Percentiles rank a stretch among this genome's conserved stretches.
phyloP scores from a whole-genome alignment of 345 rosid species.

The Nasturtium officinale region DNA sequence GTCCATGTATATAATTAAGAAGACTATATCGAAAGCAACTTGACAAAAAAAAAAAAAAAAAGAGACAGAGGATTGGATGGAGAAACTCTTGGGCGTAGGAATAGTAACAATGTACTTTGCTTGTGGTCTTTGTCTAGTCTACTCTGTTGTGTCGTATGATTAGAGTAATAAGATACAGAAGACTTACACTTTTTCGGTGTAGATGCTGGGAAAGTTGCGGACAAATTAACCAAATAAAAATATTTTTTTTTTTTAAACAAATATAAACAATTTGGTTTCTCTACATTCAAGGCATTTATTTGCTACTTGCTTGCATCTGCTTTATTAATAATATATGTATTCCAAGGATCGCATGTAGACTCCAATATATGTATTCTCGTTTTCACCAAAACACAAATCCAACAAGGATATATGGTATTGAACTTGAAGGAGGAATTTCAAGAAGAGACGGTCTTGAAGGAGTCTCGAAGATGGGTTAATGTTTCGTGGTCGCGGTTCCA shows the following conservation, averaged over 20 bases:
- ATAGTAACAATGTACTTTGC: conserved; percentile 22
- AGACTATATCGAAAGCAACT: not conserved
- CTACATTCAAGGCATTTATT: conserved; percentile 17
- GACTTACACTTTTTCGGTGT: not conserved
- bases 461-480: conserved; percentile 78
- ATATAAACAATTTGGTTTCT: not conserved
- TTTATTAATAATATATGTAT: not conserved
- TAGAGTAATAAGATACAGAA: not conserved
- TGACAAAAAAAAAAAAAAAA: no score
- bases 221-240: no score
- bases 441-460: conserved; percentile 71
- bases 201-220: conserved; percentile 14
- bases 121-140: conserved; percentile 33
- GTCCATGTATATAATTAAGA: not conserved
- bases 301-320: not conserved
- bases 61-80: conserved; percentile 20
- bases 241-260: no score
- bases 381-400: conserved; percentile 18
- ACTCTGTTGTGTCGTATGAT: conserved; percentile 28
- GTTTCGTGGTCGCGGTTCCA: conserved; percentile 81
- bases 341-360: not conserved
- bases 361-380: not conserved
- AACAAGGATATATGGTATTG: not conserved
- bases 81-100: conserved; percentile 25
- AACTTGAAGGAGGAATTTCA: conserved; percentile 12